Conservation (phyloP, 139 green algal species). For the Closterium sp. region DNA sequence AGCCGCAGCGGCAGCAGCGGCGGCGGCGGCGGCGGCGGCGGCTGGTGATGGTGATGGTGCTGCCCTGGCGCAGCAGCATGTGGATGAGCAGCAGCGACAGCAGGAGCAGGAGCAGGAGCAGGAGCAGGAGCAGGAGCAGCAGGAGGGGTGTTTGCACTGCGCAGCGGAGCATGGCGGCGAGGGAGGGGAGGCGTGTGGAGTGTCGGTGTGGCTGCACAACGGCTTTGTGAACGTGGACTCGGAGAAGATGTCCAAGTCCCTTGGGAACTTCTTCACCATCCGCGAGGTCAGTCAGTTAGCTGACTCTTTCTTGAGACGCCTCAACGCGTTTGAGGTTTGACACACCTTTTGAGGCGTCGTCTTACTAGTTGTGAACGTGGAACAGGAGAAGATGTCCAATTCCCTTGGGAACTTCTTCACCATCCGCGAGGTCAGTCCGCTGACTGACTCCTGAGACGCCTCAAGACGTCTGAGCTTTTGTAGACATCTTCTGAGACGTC, state of each 20-base stretch:
- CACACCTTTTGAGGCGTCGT: no score
- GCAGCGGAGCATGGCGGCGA: neutral
- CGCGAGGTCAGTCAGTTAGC: slow-evolving; percentile 62
- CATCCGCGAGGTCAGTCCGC: slow-evolving; percentile 90
- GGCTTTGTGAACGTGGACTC: slow-evolving; percentile 92
- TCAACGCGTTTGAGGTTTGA: no score
- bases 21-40: neutral
- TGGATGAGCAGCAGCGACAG: neutral
- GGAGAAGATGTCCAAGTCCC: slow-evolving; percentile 96
- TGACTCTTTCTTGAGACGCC: no score
- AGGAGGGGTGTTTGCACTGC: neutral
- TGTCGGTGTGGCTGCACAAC: slow-evolving; percentile 92
- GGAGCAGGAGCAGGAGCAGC: neutral
- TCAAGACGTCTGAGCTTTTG: no score
- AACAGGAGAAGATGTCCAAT: slow-evolving; percentile 98
- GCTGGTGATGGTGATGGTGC: neutral
- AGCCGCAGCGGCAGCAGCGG: slow-evolving; percentile 38
- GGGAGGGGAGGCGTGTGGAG: slow-evolving; percentile 30
- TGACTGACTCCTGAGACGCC: no score
- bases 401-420: slow-evolving; percentile 98
- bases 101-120: no score
- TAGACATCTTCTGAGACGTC: no score
- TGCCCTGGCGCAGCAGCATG: neutral
- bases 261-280: slow-evolving; percentile 99
- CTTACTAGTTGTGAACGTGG: slow-evolving; percentile 80